Evolutionary conservation across 2,329 filamentous ascomycete genomes (phyloP).

Genomic region (Chaetomiaceae sp.): DNA sequence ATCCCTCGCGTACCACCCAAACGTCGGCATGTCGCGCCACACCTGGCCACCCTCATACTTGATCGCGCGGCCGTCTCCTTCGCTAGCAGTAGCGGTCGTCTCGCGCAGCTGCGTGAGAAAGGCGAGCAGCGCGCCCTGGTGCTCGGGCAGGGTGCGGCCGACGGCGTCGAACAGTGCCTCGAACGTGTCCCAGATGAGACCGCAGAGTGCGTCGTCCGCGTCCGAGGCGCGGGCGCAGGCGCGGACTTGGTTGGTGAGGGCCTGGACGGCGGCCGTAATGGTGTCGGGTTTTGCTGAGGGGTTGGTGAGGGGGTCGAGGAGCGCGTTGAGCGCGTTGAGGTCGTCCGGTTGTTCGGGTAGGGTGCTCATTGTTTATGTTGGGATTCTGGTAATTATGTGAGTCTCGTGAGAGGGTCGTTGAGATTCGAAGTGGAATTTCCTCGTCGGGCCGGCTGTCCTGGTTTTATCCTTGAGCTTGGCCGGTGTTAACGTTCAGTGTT

Average conservation of each 20-base stretch:
- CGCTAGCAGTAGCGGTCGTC: constrained; percentile 12
- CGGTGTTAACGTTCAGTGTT: no score
- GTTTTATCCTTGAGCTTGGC: no score
- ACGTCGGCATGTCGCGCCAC: constrained; percentile 29
- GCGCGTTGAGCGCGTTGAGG: background rate
- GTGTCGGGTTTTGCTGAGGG: background rate
- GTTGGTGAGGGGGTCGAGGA: constrained; percentile 5
- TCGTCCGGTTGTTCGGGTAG: no score
- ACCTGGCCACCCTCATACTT: constrained; percentile 21
- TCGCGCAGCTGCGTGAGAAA: constrained; percentile 23
- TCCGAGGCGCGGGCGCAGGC: background rate
- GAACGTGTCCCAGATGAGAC: constrained; percentile 25
- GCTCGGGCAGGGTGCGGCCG: constrained; percentile 19
- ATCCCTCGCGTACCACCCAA: constrained; percentile 28
- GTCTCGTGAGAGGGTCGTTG: no score
- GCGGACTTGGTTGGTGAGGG: constrained; percentile 11
- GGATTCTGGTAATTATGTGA: no score
- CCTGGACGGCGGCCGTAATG: constrained; percentile 10
- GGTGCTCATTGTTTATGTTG: no score
- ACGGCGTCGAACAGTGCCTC: constrained; percentile 24
- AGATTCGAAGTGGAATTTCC: no score
- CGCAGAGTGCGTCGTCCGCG: no score
- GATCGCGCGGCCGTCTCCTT: constrained; percentile 23
- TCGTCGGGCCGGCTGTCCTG: no score
- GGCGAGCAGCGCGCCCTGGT: constrained; percentile 24